Conservation (phyloP, 208 protist genomes). For the Phytomonas sp. region DNA sequence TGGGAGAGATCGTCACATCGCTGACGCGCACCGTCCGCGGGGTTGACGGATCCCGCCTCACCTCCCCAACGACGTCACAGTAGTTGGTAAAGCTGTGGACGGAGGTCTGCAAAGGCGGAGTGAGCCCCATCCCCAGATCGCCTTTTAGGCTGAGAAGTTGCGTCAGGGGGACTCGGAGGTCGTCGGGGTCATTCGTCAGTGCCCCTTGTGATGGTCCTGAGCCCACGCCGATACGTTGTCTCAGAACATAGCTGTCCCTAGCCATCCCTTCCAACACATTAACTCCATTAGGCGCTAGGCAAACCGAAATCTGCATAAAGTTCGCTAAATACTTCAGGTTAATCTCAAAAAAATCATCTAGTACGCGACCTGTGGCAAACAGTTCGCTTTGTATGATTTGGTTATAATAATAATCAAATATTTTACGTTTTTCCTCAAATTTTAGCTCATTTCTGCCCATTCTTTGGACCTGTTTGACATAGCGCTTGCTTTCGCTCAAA, state of each 20-base stretch:
- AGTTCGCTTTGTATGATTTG: constrained; percentile 31
- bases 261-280: constrained; percentile 22
- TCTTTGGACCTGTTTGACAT: constrained; percentile 22
- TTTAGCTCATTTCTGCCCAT: constrained; percentile 16
- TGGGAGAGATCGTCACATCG: neutral
- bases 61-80: constrained; percentile 13
- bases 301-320: constrained; percentile 30
- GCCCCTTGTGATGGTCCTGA: constrained; percentile 11
- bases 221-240: constrained; percentile 18
- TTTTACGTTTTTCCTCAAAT: constrained; percentile 18
- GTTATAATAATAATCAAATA: constrained; percentile 39
- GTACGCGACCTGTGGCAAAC: constrained; percentile 23
- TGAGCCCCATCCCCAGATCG: neutral
- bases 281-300: constrained; percentile 30
- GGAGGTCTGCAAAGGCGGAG: neutral
- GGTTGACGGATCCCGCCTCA: constrained; percentile 2
- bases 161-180: neutral
- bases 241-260: constrained; percentile 9
- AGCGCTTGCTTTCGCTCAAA: constrained; percentile 41
- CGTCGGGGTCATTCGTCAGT: constrained; percentile 9
- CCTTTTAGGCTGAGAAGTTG: neutral
- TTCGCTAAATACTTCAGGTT: constrained; percentile 28
- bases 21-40: constrained; percentile 17
- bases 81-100: constrained; percentile 38
- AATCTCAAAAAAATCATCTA: constrained; percentile 42